phyloP scores from a whole-genome alignment of 768 basidiomycete genomes.

The Rhodotorula toruloides region DNA sequence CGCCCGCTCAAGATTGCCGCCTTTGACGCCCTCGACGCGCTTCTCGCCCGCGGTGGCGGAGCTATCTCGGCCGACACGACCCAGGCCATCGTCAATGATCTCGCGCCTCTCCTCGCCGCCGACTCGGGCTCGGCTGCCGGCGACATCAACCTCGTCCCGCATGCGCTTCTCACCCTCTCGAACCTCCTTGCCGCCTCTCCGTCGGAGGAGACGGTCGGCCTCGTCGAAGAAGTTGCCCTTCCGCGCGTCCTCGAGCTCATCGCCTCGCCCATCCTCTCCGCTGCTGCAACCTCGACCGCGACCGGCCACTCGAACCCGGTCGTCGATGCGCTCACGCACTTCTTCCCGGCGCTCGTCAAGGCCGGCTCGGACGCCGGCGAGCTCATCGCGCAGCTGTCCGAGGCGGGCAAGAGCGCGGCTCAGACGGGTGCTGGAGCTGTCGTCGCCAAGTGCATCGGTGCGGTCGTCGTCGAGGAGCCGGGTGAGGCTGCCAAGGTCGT shows the following conservation, averaged over 20 bases:
- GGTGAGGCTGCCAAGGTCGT: constrained; percentile 74
- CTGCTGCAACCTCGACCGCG: background rate
- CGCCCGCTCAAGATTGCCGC: constrained; percentile 58
- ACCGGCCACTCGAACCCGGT: constrained; percentile 63
- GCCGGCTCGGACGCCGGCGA: constrained; percentile 61
- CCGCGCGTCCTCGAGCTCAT: constrained; percentile 54
- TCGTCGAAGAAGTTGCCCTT: constrained; percentile 44
- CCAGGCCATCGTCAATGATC: constrained; percentile 61
- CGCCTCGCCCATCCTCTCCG: constrained; percentile 67
- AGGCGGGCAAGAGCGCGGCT: constrained; percentile 14
- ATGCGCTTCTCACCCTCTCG: constrained; percentile 46
- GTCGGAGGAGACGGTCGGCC: constrained; percentile 24
- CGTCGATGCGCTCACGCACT: constrained; percentile 75
- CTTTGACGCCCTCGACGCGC: constrained; percentile 28
- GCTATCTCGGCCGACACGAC: constrained; percentile 58
- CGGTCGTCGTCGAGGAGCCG: constrained; percentile 67
- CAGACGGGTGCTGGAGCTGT: constrained; percentile 50
- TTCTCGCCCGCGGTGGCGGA: constrained; percentile 28
- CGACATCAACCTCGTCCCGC: constrained; percentile 53
- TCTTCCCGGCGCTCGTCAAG: constrained; percentile 74
- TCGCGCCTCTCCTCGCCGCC: constrained; percentile 68
- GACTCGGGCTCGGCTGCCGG: constrained; percentile 36
- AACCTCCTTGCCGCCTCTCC: constrained; percentile 55
- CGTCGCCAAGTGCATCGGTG: constrained; percentile 77
- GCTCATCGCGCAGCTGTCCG: constrained; percentile 14